Conservation (phyloP, 352 stramenopile genomes). For the Phytopythium oedochilum region DNA sequence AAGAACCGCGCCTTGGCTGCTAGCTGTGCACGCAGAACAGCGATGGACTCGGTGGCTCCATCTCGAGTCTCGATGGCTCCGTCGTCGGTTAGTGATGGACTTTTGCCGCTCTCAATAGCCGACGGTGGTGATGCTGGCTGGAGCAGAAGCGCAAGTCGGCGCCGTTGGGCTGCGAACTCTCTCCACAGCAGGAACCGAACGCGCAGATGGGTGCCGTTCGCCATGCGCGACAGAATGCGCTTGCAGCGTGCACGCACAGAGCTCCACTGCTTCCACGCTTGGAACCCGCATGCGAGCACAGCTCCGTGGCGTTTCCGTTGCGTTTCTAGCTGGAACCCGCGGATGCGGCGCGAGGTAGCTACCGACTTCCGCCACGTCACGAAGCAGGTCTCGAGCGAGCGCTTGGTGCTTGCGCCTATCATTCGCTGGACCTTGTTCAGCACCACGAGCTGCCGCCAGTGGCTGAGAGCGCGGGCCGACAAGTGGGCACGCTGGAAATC, state of each 20-base stretch:
- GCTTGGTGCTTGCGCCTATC: slow-evolving; percentile 25
- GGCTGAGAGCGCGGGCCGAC: slow-evolving; percentile 7
- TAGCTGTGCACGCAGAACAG: slow-evolving; percentile 13
- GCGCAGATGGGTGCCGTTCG: slow-evolving; percentile 25
- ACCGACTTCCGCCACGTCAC: slow-evolving; percentile 40
- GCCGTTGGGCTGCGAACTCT: slow-evolving; percentile 22
- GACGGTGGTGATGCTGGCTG: not conserved
- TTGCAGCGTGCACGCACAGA: slow-evolving; percentile 19
- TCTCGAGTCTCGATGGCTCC: not conserved
- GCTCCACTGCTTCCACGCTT: slow-evolving; percentile 29
- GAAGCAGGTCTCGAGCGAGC: slow-evolving; percentile 22
- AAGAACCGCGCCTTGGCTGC: slow-evolving; percentile 37
- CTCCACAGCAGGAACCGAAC: slow-evolving; percentile 58
- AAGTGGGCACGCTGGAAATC: slow-evolving; percentile 8
- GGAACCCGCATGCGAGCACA: slow-evolving; percentile 15
- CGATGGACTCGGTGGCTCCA: not conserved
- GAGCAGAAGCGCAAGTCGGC: slow-evolving; percentile 22
- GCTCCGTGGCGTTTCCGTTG: slow-evolving; percentile 5
- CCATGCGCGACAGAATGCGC: slow-evolving; percentile 29
- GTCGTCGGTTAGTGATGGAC: not conserved
- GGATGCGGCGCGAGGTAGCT: slow-evolving; percentile 12
- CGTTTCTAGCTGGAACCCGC: slow-evolving; percentile 13
- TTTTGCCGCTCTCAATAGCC: not conserved
- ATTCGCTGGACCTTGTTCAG: slow-evolving; percentile 49
- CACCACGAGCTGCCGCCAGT: slow-evolving; percentile 40